Percentiles rank a stretch among this genome's conserved stretches.
phyloP scores from a whole-genome alignment of 2,329 filamentous ascomycete species.

The Colletotrichum paranaense region DNA sequence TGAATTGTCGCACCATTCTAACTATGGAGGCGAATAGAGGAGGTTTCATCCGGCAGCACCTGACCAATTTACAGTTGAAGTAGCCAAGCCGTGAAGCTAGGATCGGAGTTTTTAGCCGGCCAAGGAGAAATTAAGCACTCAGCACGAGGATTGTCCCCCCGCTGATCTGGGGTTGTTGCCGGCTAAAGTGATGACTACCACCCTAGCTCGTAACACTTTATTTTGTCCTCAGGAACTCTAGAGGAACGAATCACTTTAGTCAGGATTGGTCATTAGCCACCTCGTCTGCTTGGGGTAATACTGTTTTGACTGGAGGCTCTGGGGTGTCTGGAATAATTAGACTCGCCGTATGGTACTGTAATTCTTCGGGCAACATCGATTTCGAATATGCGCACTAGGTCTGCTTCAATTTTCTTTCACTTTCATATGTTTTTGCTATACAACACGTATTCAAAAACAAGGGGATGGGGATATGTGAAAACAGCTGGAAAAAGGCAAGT shows the following conservation, averaged over 20 bases:
- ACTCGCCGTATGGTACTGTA: not conserved
- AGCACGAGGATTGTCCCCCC: not conserved
- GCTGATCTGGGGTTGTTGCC: slow-evolving; percentile 1
- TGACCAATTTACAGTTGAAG: not conserved
- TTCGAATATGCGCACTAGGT: not conserved
- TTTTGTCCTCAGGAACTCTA: not conserved
- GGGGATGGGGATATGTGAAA: not conserved
- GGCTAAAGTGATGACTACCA: slow-evolving; percentile 10
- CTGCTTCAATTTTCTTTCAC: not conserved
- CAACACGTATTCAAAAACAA: not conserved
- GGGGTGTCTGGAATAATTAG: not conserved
- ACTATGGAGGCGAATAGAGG: not conserved
- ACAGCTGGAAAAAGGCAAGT: not conserved
- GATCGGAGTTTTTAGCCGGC: slow-evolving; percentile 10
- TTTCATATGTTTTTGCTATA: not conserved
- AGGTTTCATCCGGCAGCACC: not conserved
- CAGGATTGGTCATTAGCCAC: not conserved
- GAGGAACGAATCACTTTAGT: not conserved
- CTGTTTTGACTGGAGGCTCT: not conserved
- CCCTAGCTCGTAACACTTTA: not conserved
- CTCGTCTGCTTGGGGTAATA: not conserved
- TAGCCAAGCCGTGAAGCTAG: not conserved
- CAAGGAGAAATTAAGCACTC: slow-evolving; percentile 10
- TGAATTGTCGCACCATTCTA: not conserved
- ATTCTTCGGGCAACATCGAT: not conserved